Evolutionary conservation across 179 eudicot species (phyloP).

Genomic region (Drosera spatulata): DNA sequence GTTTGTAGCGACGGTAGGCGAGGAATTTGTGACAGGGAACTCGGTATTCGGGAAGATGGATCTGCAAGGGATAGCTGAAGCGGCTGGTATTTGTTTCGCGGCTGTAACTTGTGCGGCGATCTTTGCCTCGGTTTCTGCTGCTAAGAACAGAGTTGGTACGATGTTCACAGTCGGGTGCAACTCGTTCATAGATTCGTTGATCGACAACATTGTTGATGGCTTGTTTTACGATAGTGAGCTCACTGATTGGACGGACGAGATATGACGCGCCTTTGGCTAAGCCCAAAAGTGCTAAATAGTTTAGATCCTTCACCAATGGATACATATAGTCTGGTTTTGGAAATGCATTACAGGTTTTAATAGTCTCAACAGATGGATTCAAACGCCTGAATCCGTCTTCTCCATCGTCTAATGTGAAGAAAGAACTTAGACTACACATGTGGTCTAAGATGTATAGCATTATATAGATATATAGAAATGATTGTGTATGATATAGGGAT

Average conservation of each 20-base stretch:
- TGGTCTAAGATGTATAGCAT: no score
- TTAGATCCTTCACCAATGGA: no score
- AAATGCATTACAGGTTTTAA: no score
- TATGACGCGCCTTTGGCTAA: background rate
- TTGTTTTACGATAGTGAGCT: conserved; percentile 54
- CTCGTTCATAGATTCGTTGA: conserved; percentile 63
- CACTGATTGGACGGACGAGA: conserved; percentile 19
- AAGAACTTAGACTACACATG: no score
- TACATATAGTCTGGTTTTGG: no score
- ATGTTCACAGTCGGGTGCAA: conserved; percentile 60
- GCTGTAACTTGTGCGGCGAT: conserved; percentile 53
- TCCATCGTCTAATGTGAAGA: no score
- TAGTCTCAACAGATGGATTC: no score
- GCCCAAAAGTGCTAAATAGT: no score
- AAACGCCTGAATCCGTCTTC: no score
- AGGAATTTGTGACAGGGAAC: conserved; percentile 65
- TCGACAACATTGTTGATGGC: conserved; percentile 80
- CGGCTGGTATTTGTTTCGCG: conserved; percentile 47
- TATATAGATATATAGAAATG: no score
- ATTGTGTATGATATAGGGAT: no score
- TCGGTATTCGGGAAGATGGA: conserved; percentile 85
- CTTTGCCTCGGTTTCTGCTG: conserved; percentile 72
- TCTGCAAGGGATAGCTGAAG: conserved; percentile 50
- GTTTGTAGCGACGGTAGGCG: conserved; percentile 61
- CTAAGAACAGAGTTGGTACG: conserved; percentile 49